Evolutionary conservation across 148 eudicot species (phyloP), one percentile per base, ranked within the genome.

Genomic region (Cornus controversa): DNA sequence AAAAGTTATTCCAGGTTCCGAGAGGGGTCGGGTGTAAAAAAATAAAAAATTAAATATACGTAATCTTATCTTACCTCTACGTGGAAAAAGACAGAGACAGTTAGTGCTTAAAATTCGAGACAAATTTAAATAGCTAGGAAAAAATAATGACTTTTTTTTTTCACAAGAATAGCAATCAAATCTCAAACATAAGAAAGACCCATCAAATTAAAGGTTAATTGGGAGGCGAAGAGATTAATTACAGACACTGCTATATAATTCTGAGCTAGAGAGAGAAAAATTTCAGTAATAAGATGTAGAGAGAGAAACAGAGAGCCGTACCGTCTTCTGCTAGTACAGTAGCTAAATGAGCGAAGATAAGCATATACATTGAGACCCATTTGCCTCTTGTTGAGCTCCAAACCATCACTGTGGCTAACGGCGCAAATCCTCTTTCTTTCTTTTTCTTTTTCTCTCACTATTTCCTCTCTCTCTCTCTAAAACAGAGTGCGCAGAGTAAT

Each of bases 291-390:
- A n/a, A n/a, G n/a, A 24, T 15, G 15, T 6, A 22, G 71, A 66
- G 71, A 77, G 77, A 72, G 37, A 67, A 57, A 78, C 40, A 50
- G 29, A 45, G 72, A 74, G 50, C 4, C 9, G 10, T 45, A 84
- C 90, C 90, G 67, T 87, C 87, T 71, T 84, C 84, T 29, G 75
- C 78, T 54, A 63, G 80, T 25, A 45, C 69, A 65, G 34, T 74
- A 64, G 75, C 74, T 24, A 73, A 75, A 57, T 37, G 67, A 66
- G 75, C 76, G 6, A 87, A 20, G 45, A 85, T 58, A 50, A 87
- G 42, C 67, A 71, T 36, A 29, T 62, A 71, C 2, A 75, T 68
- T 15, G 74, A 70, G 53, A 78, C 72, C 79, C 85, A 71, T 75
- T 79, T 77, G 85, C 79, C 70, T 29, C 66, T 50, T 57, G 67